A percentile compares a stretch with the other conserved stretches of the same genome.
Evolutionary conservation across 2,329 filamentous ascomycete species (phyloP).

Genomic region (Blastomyces percursus): DNA sequence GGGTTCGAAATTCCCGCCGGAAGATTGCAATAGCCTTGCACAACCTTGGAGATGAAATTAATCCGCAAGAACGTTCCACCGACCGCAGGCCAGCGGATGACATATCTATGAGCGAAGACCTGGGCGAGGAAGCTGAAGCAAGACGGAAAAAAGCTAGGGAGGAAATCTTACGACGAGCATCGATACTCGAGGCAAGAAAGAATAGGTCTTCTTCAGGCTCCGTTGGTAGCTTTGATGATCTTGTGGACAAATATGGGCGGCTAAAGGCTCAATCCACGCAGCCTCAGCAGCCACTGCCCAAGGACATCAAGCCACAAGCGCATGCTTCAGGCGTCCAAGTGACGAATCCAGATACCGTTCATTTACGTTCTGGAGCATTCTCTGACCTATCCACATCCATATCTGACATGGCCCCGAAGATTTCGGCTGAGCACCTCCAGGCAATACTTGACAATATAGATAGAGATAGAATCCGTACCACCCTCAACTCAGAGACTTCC

Average conservation of each 20-base stretch:
- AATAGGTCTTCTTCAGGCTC: constrained; percentile 16
- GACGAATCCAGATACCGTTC: constrained; percentile 17
- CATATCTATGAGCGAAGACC: constrained; percentile 39
- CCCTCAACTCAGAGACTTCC: constrained; percentile 23
- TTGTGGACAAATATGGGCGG: constrained; percentile 36
- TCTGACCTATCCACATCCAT: constrained; percentile 10
- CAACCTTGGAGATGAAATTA: constrained; percentile 49
- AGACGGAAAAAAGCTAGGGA: constrained; percentile 35
- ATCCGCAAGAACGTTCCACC: constrained; percentile 33
- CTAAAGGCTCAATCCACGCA: constrained; percentile 15
- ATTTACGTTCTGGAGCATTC: constrained; percentile 16
- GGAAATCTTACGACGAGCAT: constrained; percentile 35
- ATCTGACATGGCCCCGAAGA: constrained; percentile 14
- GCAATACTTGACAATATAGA: constrained; percentile 15
- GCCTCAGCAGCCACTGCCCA: neutral
- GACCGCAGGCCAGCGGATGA: constrained; percentile 23
- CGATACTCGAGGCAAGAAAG: constrained; percentile 30
- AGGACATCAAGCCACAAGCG: constrained; percentile 15
- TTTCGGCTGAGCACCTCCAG: constrained; percentile 11
- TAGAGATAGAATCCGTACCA: constrained; percentile 19
- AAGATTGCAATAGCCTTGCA: constrained; percentile 51
- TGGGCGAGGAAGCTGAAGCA: constrained; percentile 34
- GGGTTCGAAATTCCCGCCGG: constrained; percentile 50
- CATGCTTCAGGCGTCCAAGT: constrained; percentile 31
- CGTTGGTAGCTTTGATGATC: constrained; percentile 32